These are phyloP conservation scores for Fragaria iinumae DNA, from an alignment of 306 rosid genomes.

Conservation along the genomic window DNA sequence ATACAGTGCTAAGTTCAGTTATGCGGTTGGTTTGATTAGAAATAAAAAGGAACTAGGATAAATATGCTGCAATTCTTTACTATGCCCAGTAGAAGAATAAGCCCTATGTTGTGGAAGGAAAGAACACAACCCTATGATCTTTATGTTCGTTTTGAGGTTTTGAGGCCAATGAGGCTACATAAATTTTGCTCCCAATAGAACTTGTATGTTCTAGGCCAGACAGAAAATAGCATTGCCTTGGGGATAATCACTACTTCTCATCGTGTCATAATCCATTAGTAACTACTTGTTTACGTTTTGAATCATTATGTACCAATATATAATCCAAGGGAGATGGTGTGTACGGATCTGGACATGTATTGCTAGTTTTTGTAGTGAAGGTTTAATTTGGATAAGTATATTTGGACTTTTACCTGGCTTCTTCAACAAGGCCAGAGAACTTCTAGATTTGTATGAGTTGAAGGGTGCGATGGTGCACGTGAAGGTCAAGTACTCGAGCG, in stretches of 20 bases:
- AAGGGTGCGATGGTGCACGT: neutral
- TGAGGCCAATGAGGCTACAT: neutral
- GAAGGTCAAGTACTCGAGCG: neutral
- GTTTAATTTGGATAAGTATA: too few species aligned
- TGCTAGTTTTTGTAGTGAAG: too few species aligned
- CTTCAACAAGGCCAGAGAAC: too few species aligned
- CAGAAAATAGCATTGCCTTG: neutral
- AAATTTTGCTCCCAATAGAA: neutral
- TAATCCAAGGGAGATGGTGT: neutral
- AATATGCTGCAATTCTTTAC: neutral
- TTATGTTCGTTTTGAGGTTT: neutral
- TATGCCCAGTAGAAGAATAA: neutral
- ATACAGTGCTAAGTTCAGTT: neutral
- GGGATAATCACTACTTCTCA: neutral
- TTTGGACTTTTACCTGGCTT: too few species aligned
- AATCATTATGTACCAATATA: neutral
- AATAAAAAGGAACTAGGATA: neutral
- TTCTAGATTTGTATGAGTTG: neutral
- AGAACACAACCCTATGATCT: neutral
- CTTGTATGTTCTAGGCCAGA: neutral
- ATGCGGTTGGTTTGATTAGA: neutral
- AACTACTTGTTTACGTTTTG: neutral
- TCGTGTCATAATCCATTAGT: neutral
- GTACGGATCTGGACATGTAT: neutral
- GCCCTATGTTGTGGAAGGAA: neutral